A percentile compares a stretch with the other conserved stretches of the same genome.
phyloP scores from a whole-genome alignment of 768 basidiomycete genomes.

The Wakefieldia striispora region DNA sequence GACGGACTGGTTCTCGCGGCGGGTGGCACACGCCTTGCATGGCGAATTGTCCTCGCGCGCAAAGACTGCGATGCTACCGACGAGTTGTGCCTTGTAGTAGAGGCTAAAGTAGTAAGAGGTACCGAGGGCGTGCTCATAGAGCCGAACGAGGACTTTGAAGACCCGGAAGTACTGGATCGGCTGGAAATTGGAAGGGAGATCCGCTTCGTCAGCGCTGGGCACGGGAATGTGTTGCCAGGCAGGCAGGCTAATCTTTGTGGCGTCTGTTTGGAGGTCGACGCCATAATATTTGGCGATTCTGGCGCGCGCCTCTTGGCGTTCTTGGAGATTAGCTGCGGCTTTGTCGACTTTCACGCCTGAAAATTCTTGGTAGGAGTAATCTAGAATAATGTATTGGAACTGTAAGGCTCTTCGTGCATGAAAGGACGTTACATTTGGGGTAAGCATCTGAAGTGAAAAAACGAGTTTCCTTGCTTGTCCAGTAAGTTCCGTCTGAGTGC shows the following conservation, averaged over 20 bases:
- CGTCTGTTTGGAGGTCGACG: conserved; percentile 19
- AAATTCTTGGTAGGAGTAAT: conserved; percentile 29
- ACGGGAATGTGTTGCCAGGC: conserved; percentile 20
- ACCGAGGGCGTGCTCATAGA: conserved; percentile 25
- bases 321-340: conserved; percentile 5
- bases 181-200: conserved; percentile 14
- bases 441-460: conserved; percentile 17
- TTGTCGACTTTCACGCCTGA: conserved; percentile 26
- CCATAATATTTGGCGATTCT: conserved; percentile 23
- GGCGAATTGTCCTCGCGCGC: conserved; percentile 21
- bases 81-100: conserved; percentile 11
- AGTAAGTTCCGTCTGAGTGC: conserved; percentile 22
- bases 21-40: conserved; percentile 24
- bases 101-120: conserved; percentile 25
- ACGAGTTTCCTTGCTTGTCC: conserved; percentile 25
- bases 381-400: conserved; percentile 4
- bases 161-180: conserved; percentile 23
- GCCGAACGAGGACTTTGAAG: conserved; percentile 25
- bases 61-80: conserved; percentile 26
- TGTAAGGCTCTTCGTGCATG: not conserved
- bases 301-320: conserved; percentile 21
- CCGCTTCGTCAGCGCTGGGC: conserved; percentile 1
- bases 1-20: conserved; percentile 15
- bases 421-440: conserved; percentile 20
- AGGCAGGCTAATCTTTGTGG: not conserved